Evolutionary conservation across 345 rosid species (phyloP), one percentile per base, ranked within the genome.

Genomic region (Eucalyptus curtisii): DNA sequence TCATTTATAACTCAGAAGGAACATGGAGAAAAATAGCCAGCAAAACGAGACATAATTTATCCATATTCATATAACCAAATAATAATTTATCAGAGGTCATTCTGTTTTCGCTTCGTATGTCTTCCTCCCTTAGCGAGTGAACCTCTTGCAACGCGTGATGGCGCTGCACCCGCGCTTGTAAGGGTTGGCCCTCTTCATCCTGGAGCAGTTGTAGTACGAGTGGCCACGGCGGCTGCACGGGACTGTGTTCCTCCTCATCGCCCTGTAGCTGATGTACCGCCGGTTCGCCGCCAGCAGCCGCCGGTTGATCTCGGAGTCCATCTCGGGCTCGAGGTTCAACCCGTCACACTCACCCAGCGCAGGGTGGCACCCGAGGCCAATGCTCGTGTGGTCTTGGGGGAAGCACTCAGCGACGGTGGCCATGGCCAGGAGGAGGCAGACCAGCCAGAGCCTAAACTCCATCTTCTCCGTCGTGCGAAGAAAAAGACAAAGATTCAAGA

Each of bases 181-280:
- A 19, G 89, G 89, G 66, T 88, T 88, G 86, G 86, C 86, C 89
- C 4, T 88, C 89, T 44, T 88, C 85, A 49, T 49, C 68, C 48
- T 42, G 53, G 10, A 27, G 89, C 89, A 88, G 89, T 81, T 55
- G 89, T 88, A 88, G 89, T 88, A 88, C 50, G 89, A 88, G 14
- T 55, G 89, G 68, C 89, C 89, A 14, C 89, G 89, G 30, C 89
- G 89, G 44, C 61, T 88, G 89, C 89, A 88, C 49, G 89, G 89
- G 16, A 88, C 14, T 45, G 89, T 6, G 86, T 88, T 52, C 79
- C 49, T 42, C 31, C 24, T 52, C 53, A 81, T 24, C 25, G 79
- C 86, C 17, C 22, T 7, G 19, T 88, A 88, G 89, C 89, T n/a
- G 68, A 88, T 88, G 86, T 52, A 53, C 86, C 89, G 81, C 64